phyloP scores from a whole-genome alignment of 108 stramenopile genomes.

The Stephanodiscus triporus region DNA sequence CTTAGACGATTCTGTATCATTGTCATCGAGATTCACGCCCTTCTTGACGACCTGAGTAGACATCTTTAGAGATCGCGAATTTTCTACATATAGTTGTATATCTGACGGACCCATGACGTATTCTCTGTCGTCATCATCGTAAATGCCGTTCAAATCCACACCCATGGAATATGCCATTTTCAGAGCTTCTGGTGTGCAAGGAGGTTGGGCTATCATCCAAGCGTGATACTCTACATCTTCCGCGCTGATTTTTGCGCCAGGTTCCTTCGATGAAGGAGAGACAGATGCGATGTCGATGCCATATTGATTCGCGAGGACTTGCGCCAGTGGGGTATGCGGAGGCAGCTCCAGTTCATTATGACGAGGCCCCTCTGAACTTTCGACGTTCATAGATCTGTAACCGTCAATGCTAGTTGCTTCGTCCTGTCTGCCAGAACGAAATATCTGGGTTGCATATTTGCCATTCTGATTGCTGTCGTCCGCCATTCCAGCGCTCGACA shows the following conservation, averaged over 20 bases:
- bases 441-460: background rate
- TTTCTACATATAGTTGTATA: slow-evolving; percentile 34
- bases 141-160: slow-evolving; percentile 38
- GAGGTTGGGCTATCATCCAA: slow-evolving; percentile 46
- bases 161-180: slow-evolving; percentile 34
- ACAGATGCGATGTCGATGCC: slow-evolving; percentile 38
- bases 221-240: slow-evolving; percentile 51
- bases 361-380: background rate
- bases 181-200: slow-evolving; percentile 40
- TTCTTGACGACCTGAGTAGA: slow-evolving; percentile 12
- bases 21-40: slow-evolving; percentile 2
- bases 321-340: slow-evolving; percentile 43
- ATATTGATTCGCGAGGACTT: slow-evolving; percentile 50
- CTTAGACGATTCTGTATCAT: slow-evolving; percentile 1
- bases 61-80: slow-evolving; percentile 30
- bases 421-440: background rate
- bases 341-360: background rate
- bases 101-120: slow-evolving; percentile 33
- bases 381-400: background rate
- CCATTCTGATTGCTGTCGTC: background rate
- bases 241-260: slow-evolving; percentile 34
- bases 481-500: background rate
- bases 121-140: slow-evolving; percentile 32
- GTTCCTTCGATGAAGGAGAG: slow-evolving; percentile 9
- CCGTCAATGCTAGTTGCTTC: background rate